phyloP scores from a whole-genome alignment of 2,329 filamentous ascomycete species.

The Penicillium aurantiogriseum region DNA sequence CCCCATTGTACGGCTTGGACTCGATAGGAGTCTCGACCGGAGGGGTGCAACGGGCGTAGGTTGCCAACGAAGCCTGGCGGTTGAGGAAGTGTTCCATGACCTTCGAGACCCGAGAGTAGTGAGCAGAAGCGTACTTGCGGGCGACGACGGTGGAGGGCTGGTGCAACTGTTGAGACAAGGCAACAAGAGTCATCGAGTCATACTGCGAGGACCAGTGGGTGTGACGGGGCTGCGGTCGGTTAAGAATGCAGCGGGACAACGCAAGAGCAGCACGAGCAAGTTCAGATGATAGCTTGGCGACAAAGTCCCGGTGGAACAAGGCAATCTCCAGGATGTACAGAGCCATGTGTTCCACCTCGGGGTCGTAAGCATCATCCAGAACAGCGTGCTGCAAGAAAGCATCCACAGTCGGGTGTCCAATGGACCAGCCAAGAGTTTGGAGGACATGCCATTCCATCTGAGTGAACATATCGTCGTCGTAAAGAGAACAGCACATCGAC shows the following conservation, averaged over 20 bases:
- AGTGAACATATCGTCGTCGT: slow-evolving; percentile 99
- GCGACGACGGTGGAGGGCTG: slow-evolving; percentile 66
- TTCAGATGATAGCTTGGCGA: slow-evolving; percentile 84
- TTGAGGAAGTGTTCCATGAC: slow-evolving; percentile 66
- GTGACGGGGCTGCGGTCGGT: slow-evolving; percentile 71
- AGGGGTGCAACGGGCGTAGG: slow-evolving; percentile 44
- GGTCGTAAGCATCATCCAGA: slow-evolving; percentile 70
- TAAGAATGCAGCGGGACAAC: slow-evolving; percentile 80
- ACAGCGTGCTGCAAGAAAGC: slow-evolving; percentile 87
- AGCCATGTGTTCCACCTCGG: slow-evolving; percentile 91
- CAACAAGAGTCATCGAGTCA: slow-evolving; percentile 54
- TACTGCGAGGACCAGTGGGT: slow-evolving; percentile 68
- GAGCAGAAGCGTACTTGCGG: slow-evolving; percentile 66
- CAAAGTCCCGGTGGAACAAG: slow-evolving; percentile 94
- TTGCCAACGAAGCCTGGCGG: slow-evolving; percentile 58
- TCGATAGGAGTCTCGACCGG: slow-evolving; percentile 39
- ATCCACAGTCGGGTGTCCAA: slow-evolving; percentile 94
- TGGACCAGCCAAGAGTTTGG: slow-evolving; percentile 93
- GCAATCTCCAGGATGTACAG: slow-evolving; percentile 93
- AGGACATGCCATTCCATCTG: slow-evolving; percentile 99
- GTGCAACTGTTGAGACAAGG: slow-evolving; percentile 63
- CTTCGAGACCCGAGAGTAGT: slow-evolving; percentile 63
- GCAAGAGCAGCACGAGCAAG: slow-evolving; percentile 86
- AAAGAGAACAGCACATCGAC: slow-evolving; percentile 98
- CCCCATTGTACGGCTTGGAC: slow-evolving; percentile 42